Base-by-base conservation (phyloP, 495 filamentous ascomycete genomes). In the Penicillium daleae region DNA sequence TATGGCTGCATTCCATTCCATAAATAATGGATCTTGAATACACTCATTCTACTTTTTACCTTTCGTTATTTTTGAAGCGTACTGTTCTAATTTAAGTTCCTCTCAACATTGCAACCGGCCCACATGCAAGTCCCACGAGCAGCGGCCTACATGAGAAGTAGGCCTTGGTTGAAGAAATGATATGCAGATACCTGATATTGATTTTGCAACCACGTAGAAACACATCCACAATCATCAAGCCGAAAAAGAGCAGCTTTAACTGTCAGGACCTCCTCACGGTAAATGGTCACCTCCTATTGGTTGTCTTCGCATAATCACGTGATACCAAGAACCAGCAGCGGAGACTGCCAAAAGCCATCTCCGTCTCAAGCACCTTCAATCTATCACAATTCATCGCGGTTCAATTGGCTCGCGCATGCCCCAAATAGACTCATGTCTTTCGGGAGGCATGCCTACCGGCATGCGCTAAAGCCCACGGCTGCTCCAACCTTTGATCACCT, bases 391-490 rank as follows among this genome's bases (percentile, higher is more conserved):
- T 35, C 35, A 31, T 56, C 54, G 37, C 15, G 27, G 57, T 35
- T n/a, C 69, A 71, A 75, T 73, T 70, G 66, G 68, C 66, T 67
- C 61, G 64, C 67, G 70, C 65, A 65, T 60, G 62, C 59, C 59
- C 63, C 42, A 68, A 26, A 26, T 48, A 17, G 49, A 65, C 62
- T 33, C 65, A 81, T 81, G 78, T 79, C 77, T 74, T 68, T 79
- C 62, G 66, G 77, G 65, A 78, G 74, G 66, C 71, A 76, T 80
- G 77, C 77, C 70, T 81, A 68, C 61, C 63, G 77, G 73, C 77
- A 80, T 74, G 72, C 71, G 44, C 50, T 76, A 6, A 71, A 68
- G 33, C 66, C 74, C 6, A 68, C 74, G n/a, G 56, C 71, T 21
- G 37, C 63, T 33, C 61, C 63, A 21, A 57, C 70, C 15, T 54